Evolutionary conservation across 371 early-diverging fungal genomes (phyloP).

Genomic region (Mycotypha africana): DNA sequence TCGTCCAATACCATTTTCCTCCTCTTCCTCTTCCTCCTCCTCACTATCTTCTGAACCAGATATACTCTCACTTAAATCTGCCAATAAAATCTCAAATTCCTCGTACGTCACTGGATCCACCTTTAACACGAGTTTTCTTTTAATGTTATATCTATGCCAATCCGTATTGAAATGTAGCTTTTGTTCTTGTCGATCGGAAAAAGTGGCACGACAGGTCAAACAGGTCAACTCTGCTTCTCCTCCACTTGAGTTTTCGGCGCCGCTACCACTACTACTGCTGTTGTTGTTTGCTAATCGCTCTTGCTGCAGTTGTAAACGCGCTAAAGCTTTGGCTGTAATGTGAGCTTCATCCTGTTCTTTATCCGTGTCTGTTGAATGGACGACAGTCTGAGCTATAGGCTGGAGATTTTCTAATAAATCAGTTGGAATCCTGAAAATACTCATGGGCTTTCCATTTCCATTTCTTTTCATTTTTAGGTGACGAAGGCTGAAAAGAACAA

Average conservation of each 20-base stretch:
- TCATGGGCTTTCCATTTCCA: neutral
- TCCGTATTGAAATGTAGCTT: constrained; percentile 89
- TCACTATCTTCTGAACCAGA: constrained; percentile 40
- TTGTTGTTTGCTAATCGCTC: constrained; percentile 10
- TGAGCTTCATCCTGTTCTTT: constrained; percentile 9
- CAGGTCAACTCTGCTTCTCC: too few species aligned
- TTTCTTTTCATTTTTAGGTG: constrained; percentile 5
- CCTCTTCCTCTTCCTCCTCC: constrained; percentile 16
- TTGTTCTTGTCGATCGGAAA: constrained; percentile 78
- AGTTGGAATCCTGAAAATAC: constrained; percentile 21
- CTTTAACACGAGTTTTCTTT: constrained; percentile 77
- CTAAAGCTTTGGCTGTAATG: constrained; percentile 8
- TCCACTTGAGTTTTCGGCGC: too few species aligned
- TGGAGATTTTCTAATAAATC: constrained; percentile 18
- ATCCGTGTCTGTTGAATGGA: too few species aligned
- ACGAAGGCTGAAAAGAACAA: too few species aligned
- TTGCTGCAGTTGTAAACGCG: constrained; percentile 18
- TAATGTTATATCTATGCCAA: constrained; percentile 98
- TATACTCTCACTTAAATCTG: constrained; percentile 45
- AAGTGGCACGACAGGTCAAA: constrained; percentile 83
- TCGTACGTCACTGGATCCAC: constrained; percentile 78
- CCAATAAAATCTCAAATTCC: constrained; percentile 72
- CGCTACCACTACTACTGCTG: too few species aligned
- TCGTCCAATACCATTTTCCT: neutral
- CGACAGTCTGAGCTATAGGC: too few species aligned